Evolutionary conservation across 805 yeast genomes (phyloP), one percentile per base, ranked within the genome.

Genomic region (Priceomyces melissophilus): DNA sequence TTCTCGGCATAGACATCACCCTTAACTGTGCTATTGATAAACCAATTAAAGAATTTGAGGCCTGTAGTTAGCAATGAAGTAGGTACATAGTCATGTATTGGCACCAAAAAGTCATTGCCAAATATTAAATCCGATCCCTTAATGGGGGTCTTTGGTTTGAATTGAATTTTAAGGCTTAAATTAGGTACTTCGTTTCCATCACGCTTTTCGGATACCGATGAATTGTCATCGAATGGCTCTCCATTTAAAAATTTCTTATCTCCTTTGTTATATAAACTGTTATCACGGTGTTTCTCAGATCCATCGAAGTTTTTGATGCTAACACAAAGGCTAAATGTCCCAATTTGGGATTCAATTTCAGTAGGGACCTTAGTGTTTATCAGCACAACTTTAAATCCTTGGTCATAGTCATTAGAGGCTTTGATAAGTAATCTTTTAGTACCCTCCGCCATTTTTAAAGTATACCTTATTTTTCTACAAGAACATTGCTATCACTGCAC

Each of bases 91-190:
- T 80, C 80, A 26, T 71, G 62, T 26, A 83, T 73, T 0, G 86
- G 81, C n/a, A 65, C 54, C 8, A 72, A 76, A 54, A 81, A 80
- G 51, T 83, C 88, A 53, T 83, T 83, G 1, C 89, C 89, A 61
- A 79, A 82, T n/a, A 78, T 43, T 31, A 83, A 59, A n/a, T 71
- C 69, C 32, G 74, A 66, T 2, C 84, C 86, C 13, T 50, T 52
- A n/a, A 81, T 60, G 14, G 63, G 65, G 3, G 44, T 41, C 9
- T 52, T 61, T 32, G 82, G 84, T 9, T 52, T 61, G 44, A 77
- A 68, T 29, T 59, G 57, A n/a, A 68, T 54, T 12, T 58, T 49
- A 12, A 69, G 48, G 12, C 66, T 48, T 14, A 69, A 47, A 41
- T 68, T 69, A 15, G 69, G 63, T 10, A 39, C 27, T 20, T 20